Conservation (phyloP, 2,329 filamentous ascomycete species). For the Truncatella angustata region DNA sequence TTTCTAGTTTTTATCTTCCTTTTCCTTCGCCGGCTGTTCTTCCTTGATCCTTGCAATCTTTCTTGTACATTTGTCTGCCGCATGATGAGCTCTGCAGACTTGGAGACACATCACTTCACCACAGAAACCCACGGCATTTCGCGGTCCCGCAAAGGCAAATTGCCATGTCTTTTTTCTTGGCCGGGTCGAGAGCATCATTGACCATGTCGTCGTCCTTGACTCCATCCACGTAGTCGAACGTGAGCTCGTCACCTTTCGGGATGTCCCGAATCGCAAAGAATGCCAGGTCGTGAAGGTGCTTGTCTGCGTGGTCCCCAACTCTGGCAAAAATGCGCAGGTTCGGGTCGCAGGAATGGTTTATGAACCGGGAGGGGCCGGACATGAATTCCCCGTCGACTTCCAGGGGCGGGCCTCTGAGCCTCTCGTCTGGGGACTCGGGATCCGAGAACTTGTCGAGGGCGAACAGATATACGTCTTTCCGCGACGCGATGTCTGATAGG, state of each 20-base stretch:
- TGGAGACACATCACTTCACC: conserved; percentile 42
- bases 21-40: too few species aligned
- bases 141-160: conserved; percentile 60
- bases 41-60: too few species aligned
- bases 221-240: conserved; percentile 76
- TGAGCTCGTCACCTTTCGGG: conserved; percentile 64
- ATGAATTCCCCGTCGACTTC: conserved; percentile 72
- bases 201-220: conserved; percentile 50
- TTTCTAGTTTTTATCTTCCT: too few species aligned
- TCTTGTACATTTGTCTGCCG: too few species aligned
- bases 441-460: conserved; percentile 77
- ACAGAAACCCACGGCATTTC: conserved; percentile 69
- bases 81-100: background rate
- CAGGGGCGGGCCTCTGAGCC: conserved; percentile 54
- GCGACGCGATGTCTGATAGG: conserved; percentile 50
- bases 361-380: conserved; percentile 76
- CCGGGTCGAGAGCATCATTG: conserved; percentile 48
- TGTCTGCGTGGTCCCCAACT: conserved; percentile 73
- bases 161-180: conserved; percentile 52
- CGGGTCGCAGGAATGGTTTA: conserved; percentile 80
- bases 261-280: conserved; percentile 73
- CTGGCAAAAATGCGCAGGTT: conserved; percentile 79
- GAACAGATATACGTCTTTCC: conserved; percentile 79
- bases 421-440: conserved; percentile 50
- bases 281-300: conserved; percentile 72